Evolutionary conservation across 331 rosid species (phyloP).

Genomic region (Rhamnella rubrinervis): DNA sequence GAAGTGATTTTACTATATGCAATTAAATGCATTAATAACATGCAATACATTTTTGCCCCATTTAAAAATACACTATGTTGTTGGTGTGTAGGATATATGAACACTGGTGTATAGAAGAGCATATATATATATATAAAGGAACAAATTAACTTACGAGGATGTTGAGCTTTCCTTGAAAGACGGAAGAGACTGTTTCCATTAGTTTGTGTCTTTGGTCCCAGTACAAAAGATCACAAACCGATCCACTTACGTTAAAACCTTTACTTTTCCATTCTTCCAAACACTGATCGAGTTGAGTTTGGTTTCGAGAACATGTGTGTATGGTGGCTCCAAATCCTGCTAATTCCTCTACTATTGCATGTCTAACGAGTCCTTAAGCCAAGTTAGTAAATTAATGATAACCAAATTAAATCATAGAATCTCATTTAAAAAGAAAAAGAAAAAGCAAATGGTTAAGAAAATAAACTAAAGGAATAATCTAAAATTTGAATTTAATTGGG

Average conservation of each 20-base stretch:
- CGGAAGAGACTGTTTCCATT: constrained; percentile 34
- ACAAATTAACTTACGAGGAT: constrained; percentile 41
- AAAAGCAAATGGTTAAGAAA: no score
- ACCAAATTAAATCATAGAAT: no score
- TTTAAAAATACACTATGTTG: no score
- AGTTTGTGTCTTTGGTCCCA: constrained; percentile 34
- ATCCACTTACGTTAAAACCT: constrained; percentile 49
- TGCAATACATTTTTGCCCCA: no score
- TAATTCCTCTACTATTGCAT: constrained; percentile 56
- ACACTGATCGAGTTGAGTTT: constrained; percentile 36
- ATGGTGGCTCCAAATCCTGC: constrained; percentile 53
- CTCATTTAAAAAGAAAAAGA: no score
- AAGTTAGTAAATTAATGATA: no score
- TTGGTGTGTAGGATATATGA: no score
- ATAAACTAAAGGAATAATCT: no score
- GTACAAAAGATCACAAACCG: constrained; percentile 41
- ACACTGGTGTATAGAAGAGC: no score
- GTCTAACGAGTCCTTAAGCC: constrained; percentile 9
- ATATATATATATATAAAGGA: neutral
- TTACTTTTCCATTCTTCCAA: constrained; percentile 42
- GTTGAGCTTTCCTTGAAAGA: constrained; percentile 54
- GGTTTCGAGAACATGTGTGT: constrained; percentile 51
- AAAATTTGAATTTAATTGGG: no score
- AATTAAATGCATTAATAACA: no score
- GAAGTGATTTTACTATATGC: no score